Percentiles rank a stretch among this genome's conserved stretches.
phyloP scores from a whole-genome alignment of 176 grass and related monocot species.

The Ensete ventricosum region DNA sequence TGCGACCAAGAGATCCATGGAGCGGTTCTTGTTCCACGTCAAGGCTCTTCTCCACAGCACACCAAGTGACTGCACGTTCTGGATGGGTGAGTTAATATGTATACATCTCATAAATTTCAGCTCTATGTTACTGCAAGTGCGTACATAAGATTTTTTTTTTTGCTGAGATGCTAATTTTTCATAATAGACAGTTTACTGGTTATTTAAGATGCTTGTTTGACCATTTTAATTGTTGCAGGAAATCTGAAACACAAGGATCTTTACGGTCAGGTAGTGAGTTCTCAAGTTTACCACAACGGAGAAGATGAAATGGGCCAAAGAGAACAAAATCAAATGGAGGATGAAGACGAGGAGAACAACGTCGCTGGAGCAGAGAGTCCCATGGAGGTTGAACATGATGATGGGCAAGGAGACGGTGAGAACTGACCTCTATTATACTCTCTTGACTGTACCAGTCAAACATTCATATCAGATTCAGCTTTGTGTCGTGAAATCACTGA shows the following conservation, averaged over 20 bases:
- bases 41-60: conserved; percentile 69
- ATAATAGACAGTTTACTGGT: background rate
- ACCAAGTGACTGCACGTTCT: conserved; percentile 37
- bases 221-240: conserved; percentile 20
- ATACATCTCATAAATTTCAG: background rate
- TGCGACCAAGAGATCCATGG: conserved; percentile 64
- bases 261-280: conserved; percentile 64
- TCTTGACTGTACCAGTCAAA: no score
- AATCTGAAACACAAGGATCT: conserved; percentile 82
- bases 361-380: background rate
- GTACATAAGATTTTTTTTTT: background rate
- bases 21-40: conserved; percentile 66
- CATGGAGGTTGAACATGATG: conserved; percentile 5
- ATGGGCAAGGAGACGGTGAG: conserved; percentile 18
- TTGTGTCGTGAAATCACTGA: no score
- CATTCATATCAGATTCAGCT: no score
- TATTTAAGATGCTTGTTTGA: background rate
- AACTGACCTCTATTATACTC: background rate
- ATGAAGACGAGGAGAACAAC: background rate
- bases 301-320: conserved; percentile 26
- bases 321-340: conserved; percentile 30
- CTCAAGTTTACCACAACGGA: conserved; percentile 48
- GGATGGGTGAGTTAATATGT: conserved; percentile 38
- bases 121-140: background rate
- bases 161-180: background rate